These are phyloP conservation scores for Rhynchospora pubera DNA, from an alignment of 176 grass and related monocot genomes.

Conservation along the genomic window DNA sequence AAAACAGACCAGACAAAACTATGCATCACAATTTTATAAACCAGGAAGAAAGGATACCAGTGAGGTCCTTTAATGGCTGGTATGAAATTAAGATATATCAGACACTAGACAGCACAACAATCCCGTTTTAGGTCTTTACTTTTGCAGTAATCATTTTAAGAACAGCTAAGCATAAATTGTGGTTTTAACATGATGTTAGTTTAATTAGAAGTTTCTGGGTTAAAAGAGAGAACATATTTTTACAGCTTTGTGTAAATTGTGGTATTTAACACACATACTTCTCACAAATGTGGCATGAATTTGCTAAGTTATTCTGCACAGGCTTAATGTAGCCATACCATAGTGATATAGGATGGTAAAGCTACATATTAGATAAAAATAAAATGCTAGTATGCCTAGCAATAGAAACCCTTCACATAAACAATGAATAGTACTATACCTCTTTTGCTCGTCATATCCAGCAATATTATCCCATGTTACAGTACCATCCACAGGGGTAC, in stretches of 20 bases:
- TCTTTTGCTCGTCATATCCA: constrained; percentile 85
- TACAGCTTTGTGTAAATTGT: too few relatives aligned
- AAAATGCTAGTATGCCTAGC: not conserved
- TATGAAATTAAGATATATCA: not conserved
- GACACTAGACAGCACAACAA: not conserved
- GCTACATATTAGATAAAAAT: not conserved
- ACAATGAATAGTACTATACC: constrained; percentile 25
- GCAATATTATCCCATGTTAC: constrained; percentile 88
- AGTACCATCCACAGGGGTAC: constrained; percentile 61
- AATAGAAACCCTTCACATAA: not conserved
- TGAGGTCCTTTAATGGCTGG: not conserved
- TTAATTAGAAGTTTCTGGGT: not conserved
- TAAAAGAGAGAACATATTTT: not conserved
- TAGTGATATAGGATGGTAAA: too few relatives aligned
- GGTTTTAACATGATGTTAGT: not conserved
- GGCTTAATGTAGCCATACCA: not conserved
- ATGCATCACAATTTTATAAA: not conserved
- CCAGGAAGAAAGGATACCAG: not conserved
- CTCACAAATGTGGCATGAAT: not conserved
- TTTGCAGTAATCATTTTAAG: not conserved
- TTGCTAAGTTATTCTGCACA: not conserved
- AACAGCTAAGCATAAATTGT: not conserved
- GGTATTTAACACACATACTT: not conserved
- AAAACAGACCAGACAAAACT: not conserved
- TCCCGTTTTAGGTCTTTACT: not conserved